phyloP scores from a whole-genome alignment of 1,284 basidiomycete species.

The Malassezia dermatis region DNA sequence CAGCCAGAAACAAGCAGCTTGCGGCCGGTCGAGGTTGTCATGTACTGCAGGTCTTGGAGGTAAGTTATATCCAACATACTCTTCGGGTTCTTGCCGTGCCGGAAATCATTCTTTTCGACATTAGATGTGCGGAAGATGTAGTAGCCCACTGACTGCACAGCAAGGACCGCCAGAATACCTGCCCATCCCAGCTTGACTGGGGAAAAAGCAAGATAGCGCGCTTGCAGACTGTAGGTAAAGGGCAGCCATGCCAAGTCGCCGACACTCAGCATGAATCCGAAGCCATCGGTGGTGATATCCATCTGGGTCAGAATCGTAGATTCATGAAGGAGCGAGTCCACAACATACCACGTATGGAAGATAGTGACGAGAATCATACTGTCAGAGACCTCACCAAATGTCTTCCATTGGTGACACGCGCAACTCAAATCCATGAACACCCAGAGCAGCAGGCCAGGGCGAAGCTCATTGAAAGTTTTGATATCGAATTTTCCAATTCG shows the following conservation, averaged over 20 bases:
- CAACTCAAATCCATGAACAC: constrained; percentile 79
- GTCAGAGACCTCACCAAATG: constrained; percentile 69
- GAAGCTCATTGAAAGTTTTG: constrained; percentile 73
- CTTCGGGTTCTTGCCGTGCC: constrained; percentile 86
- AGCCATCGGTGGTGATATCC: constrained; percentile 96
- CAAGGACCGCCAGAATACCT: constrained; percentile 58
- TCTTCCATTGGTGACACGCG: constrained; percentile 77
- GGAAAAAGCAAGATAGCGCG: constrained; percentile 80
- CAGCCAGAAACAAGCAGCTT: constrained; percentile 88
- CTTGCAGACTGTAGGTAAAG: constrained; percentile 85
- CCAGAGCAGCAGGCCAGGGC: constrained; percentile 94
- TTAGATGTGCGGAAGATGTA: constrained; percentile 85
- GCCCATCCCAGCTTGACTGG: constrained; percentile 66
- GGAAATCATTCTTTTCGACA: constrained; percentile 89
- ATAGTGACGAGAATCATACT: constrained; percentile 79
- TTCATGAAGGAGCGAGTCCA: constrained; percentile 53
- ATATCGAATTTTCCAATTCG: constrained; percentile 74
- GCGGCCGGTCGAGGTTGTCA: constrained; percentile 74
- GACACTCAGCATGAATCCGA: constrained; percentile 94
- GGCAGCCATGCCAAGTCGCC: constrained; percentile 93
- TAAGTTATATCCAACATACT: constrained; percentile 38
- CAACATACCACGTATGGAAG: constrained; percentile 80
- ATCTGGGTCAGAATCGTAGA: constrained; percentile 79
- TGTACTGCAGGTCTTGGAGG: constrained; percentile 59
- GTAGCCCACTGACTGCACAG: constrained; percentile 66